Evolutionary conservation across 78 protist genomes (phyloP), one percentile per base, ranked within the genome.

Genomic region (Dictyostelium purpureum): DNA sequence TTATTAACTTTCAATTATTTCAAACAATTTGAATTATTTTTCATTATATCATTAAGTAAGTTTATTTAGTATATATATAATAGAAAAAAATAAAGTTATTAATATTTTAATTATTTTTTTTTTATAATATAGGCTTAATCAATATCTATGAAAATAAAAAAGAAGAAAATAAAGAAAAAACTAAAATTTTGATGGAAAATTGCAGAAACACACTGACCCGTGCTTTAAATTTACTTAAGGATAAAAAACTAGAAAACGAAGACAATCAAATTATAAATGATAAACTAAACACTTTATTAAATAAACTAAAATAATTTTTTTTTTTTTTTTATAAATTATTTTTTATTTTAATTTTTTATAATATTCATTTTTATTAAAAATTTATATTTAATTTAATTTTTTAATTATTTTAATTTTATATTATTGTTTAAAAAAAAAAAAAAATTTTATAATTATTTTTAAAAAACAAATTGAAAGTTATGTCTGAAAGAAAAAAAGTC

Each of bases 261-360:
- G 14, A 31, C 33, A 33, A 12, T 31, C 71, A 63, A 33, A 33
- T 63, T 14, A 33, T n/a, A n/a, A n/a, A 63, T 63, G 71, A 63
- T 31, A 63, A 63, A 63, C 33, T 63, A 63, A 63, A 63, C 33
- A 63, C 71, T 16, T 63, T 38, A 33, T 63, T 63, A 63, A 63
- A 63, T 63, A 63, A 63, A 63, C 33, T 63, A 63, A 63, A 63
- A n/a, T n/a, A n/a, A n/a, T n/a, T n/a, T n/a, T n/a, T n/a, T n/a
- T n/a, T n/a, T n/a, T n/a, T n/a, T n/a, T n/a, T n/a, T n/a, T n/a
- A n/a, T n/a, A n/a, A n/a, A n/a, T n/a, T n/a, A n/a, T n/a, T n/a
- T n/a, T n/a, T n/a, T n/a, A n/a, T n/a, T n/a, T n/a, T n/a, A n/a
- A n/a, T n/a, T n/a, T n/a, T n/a, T n/a, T n/a, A n/a, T n/a, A n/a